Percentiles rank a stretch among this genome's conserved stretches.
phyloP scores from a whole-genome alignment of 495 filamentous ascomycete genomes.

The Trichocladium antarcticum region DNA sequence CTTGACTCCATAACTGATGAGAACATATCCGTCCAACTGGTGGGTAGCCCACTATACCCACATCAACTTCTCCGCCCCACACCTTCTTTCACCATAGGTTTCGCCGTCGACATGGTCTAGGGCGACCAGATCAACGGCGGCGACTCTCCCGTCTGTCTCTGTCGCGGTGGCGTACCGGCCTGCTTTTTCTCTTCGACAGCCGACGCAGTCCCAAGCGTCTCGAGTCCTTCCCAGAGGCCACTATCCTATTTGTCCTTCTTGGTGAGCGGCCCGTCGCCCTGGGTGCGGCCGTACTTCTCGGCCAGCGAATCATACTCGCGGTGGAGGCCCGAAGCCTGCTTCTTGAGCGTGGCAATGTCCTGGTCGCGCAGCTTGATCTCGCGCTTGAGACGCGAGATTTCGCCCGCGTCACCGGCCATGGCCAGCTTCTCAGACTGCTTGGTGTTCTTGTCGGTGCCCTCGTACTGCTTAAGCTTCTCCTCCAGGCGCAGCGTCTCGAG shows the following conservation, averaged over 20 bases:
- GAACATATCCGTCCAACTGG: too few species aligned
- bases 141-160: neutral
- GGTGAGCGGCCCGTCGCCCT: slow-evolving; percentile 42
- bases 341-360: slow-evolving; percentile 71
- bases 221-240: slow-evolving; percentile 7
- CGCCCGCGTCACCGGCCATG: slow-evolving; percentile 51
- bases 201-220: neutral
- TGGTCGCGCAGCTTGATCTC: slow-evolving; percentile 60
- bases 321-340: slow-evolving; percentile 65
- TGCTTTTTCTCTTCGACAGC: neutral
- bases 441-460: slow-evolving; percentile 61
- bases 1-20: neutral
- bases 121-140: neutral
- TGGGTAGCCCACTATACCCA: too few species aligned
- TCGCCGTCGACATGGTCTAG: neutral
- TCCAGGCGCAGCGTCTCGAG: slow-evolving; percentile 88
- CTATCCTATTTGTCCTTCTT: slow-evolving; percentile 57
- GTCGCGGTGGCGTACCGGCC: neutral
- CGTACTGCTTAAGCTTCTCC: slow-evolving; percentile 78
- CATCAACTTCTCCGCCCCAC: too few species aligned
- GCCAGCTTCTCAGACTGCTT: slow-evolving; percentile 70
- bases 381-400: slow-evolving; percentile 51
- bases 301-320: slow-evolving; percentile 74
- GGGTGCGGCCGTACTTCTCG: slow-evolving; percentile 56
- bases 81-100: too few species aligned